Evolutionary conservation across 148 eudicot genomes (phyloP).

Genomic region (Gaultheria prostrata): DNA sequence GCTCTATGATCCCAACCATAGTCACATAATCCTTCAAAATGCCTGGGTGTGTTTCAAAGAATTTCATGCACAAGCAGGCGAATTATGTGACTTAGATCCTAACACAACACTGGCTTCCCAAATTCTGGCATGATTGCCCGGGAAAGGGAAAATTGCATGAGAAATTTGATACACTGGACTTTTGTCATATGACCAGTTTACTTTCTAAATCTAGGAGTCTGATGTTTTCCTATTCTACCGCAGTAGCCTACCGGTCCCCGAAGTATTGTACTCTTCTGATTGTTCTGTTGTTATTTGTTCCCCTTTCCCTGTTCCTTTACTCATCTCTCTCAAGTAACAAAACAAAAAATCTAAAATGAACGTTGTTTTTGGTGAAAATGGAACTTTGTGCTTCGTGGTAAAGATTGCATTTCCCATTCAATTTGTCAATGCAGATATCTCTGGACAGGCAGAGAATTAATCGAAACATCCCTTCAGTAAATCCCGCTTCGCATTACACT

Average conservation of each 20-base stretch:
- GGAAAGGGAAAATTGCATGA: background rate
- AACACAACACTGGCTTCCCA: background rate
- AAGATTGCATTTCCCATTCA: background rate
- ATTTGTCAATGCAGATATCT: constrained; percentile 49
- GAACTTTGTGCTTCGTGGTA: background rate
- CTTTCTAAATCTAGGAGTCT: background rate
- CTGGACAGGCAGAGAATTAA: constrained; percentile 31
- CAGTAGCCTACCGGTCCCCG: background rate
- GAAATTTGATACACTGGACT: background rate
- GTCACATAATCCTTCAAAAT: too few species aligned
- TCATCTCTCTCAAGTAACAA: background rate
- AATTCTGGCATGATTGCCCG: background rate
- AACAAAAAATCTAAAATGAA: background rate
- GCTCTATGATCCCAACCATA: background rate
- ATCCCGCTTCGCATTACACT: background rate
- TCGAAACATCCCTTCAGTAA: background rate
- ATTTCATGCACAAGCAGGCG: too few species aligned
- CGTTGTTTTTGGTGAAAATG: background rate
- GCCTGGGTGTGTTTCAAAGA: too few species aligned
- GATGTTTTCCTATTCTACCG: too few species aligned
- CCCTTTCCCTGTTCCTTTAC: background rate
- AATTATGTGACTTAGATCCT: background rate
- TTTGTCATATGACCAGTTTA: background rate
- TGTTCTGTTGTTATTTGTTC: background rate
- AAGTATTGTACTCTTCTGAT: background rate